phyloP scores from a whole-genome alignment of 176 grass and related monocot species.

The Chloris gayana region DNA sequence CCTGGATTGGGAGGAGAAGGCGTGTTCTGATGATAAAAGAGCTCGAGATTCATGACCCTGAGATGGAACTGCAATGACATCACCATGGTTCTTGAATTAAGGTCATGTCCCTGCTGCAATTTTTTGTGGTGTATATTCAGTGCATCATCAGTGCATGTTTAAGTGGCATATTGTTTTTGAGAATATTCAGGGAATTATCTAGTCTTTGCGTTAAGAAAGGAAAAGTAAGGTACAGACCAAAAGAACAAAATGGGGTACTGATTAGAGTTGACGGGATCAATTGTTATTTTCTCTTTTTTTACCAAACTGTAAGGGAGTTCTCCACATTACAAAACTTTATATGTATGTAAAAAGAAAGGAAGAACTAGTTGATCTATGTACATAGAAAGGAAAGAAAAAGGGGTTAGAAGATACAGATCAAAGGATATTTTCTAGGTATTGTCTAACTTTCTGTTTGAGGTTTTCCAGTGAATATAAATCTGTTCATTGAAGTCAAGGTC shows the following conservation, averaged over 20 bases:
- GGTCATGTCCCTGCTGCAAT: background rate
- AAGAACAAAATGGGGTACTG: background rate
- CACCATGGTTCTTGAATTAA: background rate
- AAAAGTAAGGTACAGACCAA: background rate
- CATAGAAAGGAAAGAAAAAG: too few species aligned
- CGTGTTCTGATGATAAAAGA: conserved; percentile 85
- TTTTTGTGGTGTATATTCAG: background rate
- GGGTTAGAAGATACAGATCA: too few species aligned
- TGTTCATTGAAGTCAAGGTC: too few species aligned
- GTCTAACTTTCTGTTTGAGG: background rate
- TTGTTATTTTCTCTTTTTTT: background rate
- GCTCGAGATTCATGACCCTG: conserved; percentile 30
- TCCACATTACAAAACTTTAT: too few species aligned
- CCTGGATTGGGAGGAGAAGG: conserved; percentile 65
- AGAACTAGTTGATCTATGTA: too few species aligned
- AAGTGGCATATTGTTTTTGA: background rate
- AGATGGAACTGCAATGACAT: conserved; percentile 17
- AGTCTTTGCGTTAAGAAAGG: background rate
- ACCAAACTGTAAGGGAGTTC: too few species aligned
- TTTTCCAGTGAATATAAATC: background rate
- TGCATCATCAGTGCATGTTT: background rate
- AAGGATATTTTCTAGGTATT: background rate
- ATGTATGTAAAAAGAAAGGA: too few species aligned
- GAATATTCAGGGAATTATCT: background rate
- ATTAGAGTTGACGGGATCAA: background rate